Evolutionary conservation across 1,284 basidiomycete species (phyloP), one percentile per base, ranked within the genome.

Genomic region (Sanghuangporus weigelae): DNA sequence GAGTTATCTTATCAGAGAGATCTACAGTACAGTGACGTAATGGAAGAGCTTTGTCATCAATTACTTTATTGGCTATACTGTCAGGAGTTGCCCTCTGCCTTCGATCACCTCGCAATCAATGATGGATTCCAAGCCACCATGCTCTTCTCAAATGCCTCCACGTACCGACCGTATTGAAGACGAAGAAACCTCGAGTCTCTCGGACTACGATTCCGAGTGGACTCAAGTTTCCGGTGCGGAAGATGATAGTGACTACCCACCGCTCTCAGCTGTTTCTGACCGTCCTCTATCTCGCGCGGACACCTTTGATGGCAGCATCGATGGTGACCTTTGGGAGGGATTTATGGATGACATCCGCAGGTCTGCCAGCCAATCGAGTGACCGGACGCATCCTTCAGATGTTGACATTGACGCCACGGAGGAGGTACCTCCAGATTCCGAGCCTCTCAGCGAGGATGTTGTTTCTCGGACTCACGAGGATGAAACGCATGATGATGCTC

Each of bases 201-300:
- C 65, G 7, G 65, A 66, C 42, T 66, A 66, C 40, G 65, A 66
- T 53, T 66, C 65, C 54, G 65, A 66, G 46, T 66, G 65, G 65
- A 66, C 65, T n/a, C 65, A 66, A 54, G 57, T 66, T 21, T 63
- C 65, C 3, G 60, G 60, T 12, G 49, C 56, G 14, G 65, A 66
- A 56, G 65, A 66, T 39, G 65, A 66, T 19, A 65, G 63, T 59
- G 65, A 66, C 39, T 57, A 55, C 51, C 62, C 53, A 26, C 65
- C 58, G 11, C 51, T 60, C 38, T 35, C 60, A 51, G 64, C 60
- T 26, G 39, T 14, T 7, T 54, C 60, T 11, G 60, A 59, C 35
- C 60, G 64, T 16, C 60, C 64, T 54, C 62, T 49, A 50, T 65
- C 64, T 26, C 64, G 60, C 39, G 61, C 58, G 19, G 65, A 50